A percentile compares a stretch with the other conserved stretches of the same genome.
phyloP scores from a whole-genome alignment of 1,284 basidiomycete species.

The Cutaneotrichosporon mucoides region DNA sequence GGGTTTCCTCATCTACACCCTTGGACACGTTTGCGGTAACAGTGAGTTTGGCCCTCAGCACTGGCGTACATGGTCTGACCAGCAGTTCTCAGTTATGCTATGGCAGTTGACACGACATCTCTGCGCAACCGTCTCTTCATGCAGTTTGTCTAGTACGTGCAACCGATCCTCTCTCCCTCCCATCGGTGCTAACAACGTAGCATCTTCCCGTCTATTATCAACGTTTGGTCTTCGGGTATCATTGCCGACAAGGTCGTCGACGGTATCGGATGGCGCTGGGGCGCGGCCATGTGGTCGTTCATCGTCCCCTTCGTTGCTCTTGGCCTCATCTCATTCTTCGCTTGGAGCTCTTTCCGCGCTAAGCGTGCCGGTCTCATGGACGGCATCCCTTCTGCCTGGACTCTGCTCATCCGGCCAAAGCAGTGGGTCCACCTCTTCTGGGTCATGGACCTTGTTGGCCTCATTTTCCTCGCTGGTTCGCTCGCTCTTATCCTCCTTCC shows the following conservation, averaged over 20 bases:
- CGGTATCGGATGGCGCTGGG: constrained; percentile 49
- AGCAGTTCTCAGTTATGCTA: constrained; percentile 43
- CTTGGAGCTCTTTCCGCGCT: constrained; percentile 33
- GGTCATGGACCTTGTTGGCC: constrained; percentile 48
- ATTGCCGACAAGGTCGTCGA: constrained; percentile 7
- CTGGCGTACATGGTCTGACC: too few relatives aligned
- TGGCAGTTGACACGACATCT: constrained; percentile 49
- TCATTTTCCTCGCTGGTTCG: constrained; percentile 43
- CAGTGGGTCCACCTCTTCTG: constrained; percentile 45
- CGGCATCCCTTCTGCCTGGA: constrained; percentile 36
- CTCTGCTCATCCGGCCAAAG: constrained; percentile 6
- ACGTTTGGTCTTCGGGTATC: constrained; percentile 18
- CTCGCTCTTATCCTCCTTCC: constrained; percentile 48
- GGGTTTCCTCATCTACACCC: constrained; percentile 42
- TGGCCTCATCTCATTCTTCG: constrained; percentile 41
- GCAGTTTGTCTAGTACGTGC: constrained; percentile 39
- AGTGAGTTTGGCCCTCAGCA: constrained; percentile 1
- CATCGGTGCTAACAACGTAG: not conserved
- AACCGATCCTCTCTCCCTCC: not conserved
- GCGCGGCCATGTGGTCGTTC: constrained; percentile 50
- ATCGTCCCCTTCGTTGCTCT: constrained; percentile 46
- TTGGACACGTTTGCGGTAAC: constrained; percentile 21
- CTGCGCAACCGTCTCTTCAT: constrained; percentile 50
- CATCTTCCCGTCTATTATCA: constrained; percentile 24
- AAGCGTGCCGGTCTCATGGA: constrained; percentile 32